Evolutionary conservation across 495 filamentous ascomycete genomes (phyloP), one percentile per base, ranked within the genome.

Genomic region (Xanthoparmelia taractica): DNA sequence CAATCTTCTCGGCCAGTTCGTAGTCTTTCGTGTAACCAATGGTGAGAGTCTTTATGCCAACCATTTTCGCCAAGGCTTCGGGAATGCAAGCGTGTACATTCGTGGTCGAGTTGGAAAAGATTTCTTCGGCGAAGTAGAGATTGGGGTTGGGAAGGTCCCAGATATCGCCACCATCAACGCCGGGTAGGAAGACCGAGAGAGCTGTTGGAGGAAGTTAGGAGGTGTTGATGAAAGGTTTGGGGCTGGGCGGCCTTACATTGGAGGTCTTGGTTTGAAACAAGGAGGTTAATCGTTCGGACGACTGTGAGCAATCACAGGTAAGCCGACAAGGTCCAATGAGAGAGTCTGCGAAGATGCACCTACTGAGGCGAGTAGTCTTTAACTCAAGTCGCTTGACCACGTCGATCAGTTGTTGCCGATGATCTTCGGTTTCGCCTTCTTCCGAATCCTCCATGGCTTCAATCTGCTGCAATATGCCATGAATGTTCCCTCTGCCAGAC

Each of bases 21-120:
- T 55, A 55, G 31, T 61, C 59, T 37, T 55, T 61, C 8, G 59
- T 61, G 25, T 61, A 61, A 20, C 59, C 59, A 8, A 61, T 55
- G 18, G 59, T 55, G 17, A 61, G 59, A 11, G 43, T 23, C 17
- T 55, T 12, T 29, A 61, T 55, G 41, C 59, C 59, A 17, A 61
- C 15, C 43, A 61, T 55, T 50, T 33, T 61, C 8, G 27, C 27
- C 36, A 61, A 17, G 20, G 59, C 59, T 48, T 61, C 34, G 29
- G 59, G 59, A 10, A 61, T 61, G 25, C 59, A 61, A 23, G 59
- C 59, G 36, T 61, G 48, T 31, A 61, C 59, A 8, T 40, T 55
- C 20, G 45, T 55, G 33, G 59, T 61, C 2, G 59, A 55, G 18
- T 61, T 61, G 8, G 59, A 61, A 27, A 61, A 61, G 10, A 61